Percentiles rank a stretch among this genome's conserved stretches.
phyloP scores from a whole-genome alignment of 768 basidiomycete species.

The Kwoniella botswanensis region DNA sequence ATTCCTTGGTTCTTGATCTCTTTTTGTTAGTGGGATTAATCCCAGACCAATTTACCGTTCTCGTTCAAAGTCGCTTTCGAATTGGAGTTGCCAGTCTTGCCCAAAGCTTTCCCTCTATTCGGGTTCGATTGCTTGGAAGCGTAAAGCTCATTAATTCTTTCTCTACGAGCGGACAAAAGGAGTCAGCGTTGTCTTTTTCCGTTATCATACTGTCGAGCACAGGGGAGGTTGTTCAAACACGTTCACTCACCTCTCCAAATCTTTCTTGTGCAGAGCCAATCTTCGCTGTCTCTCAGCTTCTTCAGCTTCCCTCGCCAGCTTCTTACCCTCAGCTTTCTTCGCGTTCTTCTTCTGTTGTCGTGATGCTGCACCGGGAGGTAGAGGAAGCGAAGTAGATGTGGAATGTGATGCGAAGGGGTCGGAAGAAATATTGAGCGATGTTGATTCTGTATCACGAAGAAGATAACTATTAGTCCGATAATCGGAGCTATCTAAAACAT shows the following conservation, averaged over 20 bases:
- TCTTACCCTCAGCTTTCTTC: conserved; percentile 50
- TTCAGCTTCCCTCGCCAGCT: conserved; percentile 44
- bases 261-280: conserved; percentile 41
- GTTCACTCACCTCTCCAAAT: conserved; percentile 42
- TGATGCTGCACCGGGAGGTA: conserved; percentile 33
- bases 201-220: not conserved
- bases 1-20: not conserved
- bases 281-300: conserved; percentile 46
- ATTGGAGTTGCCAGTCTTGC: not conserved
- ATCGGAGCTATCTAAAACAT: no score
- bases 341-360: conserved; percentile 51
- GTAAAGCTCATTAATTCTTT: conserved; percentile 51
- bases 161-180: conserved; percentile 23
- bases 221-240: not conserved
- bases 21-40: conserved; percentile 19
- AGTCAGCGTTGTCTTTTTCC: not conserved
- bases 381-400: conserved; percentile 25
- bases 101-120: conserved; percentile 23
- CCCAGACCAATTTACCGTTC: conserved; percentile 55
- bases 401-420: conserved; percentile 9
- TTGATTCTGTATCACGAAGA: not conserved
- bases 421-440: conserved; percentile 9
- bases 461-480: not conserved
- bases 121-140: conserved; percentile 28
- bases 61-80: conserved; percentile 25